Base-by-base conservation (phyloP, 2,329 filamentous ascomycete species). In the Pseudogymnoascus verrucosus region DNA sequence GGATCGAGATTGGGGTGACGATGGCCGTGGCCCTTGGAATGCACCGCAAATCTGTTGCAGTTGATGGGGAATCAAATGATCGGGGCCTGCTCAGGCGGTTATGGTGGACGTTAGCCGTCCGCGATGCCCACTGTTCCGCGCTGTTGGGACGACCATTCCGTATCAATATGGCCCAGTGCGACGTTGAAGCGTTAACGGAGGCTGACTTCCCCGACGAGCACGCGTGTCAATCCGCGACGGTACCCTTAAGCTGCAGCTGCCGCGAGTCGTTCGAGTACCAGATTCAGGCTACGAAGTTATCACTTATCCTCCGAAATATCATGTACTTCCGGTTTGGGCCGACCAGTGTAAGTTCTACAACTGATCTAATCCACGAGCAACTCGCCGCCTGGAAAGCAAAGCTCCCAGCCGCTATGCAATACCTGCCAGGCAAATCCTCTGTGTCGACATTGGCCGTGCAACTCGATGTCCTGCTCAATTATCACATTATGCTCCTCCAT, bases 21-120 rank as follows among this genome's bases (percentile, higher is more conserved):
- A 67, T 69, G 16, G 68, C 68, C 2, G 68, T 67, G 42, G 64
- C 67, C 10, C 64, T 69, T 23, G 68, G 68, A 10, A 66, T 68
- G n/a, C 67, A 69, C 60, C 62, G 68, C 12, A 68, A 66, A 6
- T 57, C 62, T 0, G 37, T 63, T 11, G 42, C 51, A 5, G 61
- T 65, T 4, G 63, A 67, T 34, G 64, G 67, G 62, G 39, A 64
- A 19, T 34, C 36, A 10, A 68, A 66, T 60, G 67, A 68, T 37
- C 62, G 60, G 26, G 63, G 66, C 31, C 47, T 68, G 23, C 60
- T 69, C 40, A 67, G 65, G 44, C 63, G 68, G 23, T 57, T 69
- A 11, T 69, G 68, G 68, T 69, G 68, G 68, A 67, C 62, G n/a
- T 60, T 69, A n/a, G 63, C 64, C 26, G 23, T 69, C 4, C 64